phyloP scores from a whole-genome alignment of 2,329 filamentous ascomycete genomes.

The Botryotinia calthae region DNA sequence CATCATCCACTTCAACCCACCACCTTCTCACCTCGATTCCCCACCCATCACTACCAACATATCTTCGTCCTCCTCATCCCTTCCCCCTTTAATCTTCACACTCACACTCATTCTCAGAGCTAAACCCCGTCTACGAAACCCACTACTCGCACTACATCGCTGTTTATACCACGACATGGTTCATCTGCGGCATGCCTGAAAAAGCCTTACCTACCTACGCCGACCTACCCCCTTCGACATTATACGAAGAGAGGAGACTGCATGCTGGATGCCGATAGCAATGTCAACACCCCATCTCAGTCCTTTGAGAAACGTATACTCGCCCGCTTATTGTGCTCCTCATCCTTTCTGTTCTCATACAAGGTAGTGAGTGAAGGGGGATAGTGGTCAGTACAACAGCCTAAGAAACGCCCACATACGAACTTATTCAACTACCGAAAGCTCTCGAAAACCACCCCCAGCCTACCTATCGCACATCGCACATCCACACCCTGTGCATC shows the following conservation, averaged over 20 bases:
- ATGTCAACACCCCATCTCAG: neutral
- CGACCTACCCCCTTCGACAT: neutral
- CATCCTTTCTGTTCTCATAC: neutral
- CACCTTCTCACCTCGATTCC: neutral
- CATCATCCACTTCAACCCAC: neutral
- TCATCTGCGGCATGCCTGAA: neutral
- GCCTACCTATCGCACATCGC: neutral
- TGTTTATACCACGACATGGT: neutral
- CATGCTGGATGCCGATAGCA: neutral
- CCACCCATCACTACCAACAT: neutral
- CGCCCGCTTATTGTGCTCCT: neutral
- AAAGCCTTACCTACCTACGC: neutral
- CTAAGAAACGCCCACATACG: neutral
- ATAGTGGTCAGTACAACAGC: neutral
- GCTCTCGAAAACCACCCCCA: neutral
- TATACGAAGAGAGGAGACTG: neutral
- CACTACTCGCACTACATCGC: neutral
- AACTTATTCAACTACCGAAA: neutral
- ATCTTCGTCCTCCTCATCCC: neutral
- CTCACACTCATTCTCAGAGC: neutral
- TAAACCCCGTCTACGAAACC: neutral
- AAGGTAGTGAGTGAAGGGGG: neutral
- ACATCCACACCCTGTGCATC: neutral
- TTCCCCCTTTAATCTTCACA: neutral
- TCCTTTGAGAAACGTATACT: neutral